Conservation (phyloP, 2,329 filamentous ascomycete species). For the Fusarium bulbicola region DNA sequence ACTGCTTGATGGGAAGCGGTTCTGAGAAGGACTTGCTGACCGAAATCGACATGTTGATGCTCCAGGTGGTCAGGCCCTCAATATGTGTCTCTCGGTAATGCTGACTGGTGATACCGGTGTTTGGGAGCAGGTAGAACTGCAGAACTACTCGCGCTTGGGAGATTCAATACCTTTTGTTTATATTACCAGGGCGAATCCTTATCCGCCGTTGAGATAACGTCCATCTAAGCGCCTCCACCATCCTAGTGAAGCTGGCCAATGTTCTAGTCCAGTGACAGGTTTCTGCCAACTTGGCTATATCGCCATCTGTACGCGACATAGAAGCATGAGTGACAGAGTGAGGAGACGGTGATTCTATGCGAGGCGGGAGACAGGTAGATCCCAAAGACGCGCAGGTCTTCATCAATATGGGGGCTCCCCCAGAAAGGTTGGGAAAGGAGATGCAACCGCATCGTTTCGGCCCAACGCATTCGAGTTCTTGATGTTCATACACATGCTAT, state of each 20-base stretch:
- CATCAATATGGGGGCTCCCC: not conserved
- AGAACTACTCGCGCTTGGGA: fast-evolving
- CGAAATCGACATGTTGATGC: not conserved
- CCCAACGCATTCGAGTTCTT: not conserved
- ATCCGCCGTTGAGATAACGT: too few relatives aligned
- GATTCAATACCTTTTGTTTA: not conserved
- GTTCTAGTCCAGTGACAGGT: not conserved
- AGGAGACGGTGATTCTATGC: not conserved
- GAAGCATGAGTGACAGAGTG: not conserved
- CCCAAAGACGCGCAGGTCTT: not conserved
- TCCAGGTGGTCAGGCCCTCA: not conserved
- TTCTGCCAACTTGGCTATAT: not conserved
- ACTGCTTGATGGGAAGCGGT: not conserved
- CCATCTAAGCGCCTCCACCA: too few relatives aligned
- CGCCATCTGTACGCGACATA: fast-evolving
- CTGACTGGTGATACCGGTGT: not conserved
- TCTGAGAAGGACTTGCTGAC: not conserved
- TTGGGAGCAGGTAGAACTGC: not conserved
- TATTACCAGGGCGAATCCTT: too few relatives aligned
- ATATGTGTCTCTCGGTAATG: not conserved
- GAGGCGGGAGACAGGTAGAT: not conserved
- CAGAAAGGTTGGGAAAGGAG: not conserved
- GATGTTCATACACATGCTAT: not conserved
- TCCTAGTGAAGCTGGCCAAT: not conserved
- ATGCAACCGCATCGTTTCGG: not conserved